phyloP scores from a whole-genome alignment of 305 asterid species.

The Solanum chacoense region DNA sequence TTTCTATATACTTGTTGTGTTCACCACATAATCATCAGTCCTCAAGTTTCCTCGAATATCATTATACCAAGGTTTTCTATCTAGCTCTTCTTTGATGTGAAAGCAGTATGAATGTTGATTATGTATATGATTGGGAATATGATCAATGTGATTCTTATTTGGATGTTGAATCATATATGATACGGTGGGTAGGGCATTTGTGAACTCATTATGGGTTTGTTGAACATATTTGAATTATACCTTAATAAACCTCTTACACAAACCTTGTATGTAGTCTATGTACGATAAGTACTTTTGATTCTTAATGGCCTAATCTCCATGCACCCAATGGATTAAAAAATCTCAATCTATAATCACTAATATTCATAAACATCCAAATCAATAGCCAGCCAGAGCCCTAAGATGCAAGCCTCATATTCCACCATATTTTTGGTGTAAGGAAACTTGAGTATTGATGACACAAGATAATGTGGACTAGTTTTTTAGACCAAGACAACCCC shows the following conservation, averaged over 20 bases:
- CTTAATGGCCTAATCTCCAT: neutral
- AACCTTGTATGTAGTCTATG: too few relatives aligned
- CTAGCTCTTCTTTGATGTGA: neutral
- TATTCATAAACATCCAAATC: neutral
- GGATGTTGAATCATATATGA: neutral
- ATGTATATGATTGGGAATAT: neutral
- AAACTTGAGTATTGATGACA: neutral
- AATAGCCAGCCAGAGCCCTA: neutral
- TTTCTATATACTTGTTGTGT: neutral
- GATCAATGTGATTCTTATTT: neutral
- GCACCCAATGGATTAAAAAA: neutral
- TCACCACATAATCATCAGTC: neutral
- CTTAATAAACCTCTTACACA: neutral
- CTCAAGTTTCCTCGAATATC: neutral
- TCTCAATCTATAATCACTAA: neutral
- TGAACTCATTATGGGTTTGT: neutral
- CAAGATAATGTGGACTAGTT: neutral
- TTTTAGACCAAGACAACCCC: neutral
- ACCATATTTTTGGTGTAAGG: neutral
- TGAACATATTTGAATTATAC: neutral
- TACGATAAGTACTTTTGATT: too few relatives aligned
- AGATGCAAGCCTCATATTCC: neutral
- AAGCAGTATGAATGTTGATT: neutral
- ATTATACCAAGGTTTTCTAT: neutral
- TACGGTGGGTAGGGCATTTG: neutral